Conservation (phyloP, 2,329 filamentous ascomycete genomes). For the Talaromyces sp. region DNA sequence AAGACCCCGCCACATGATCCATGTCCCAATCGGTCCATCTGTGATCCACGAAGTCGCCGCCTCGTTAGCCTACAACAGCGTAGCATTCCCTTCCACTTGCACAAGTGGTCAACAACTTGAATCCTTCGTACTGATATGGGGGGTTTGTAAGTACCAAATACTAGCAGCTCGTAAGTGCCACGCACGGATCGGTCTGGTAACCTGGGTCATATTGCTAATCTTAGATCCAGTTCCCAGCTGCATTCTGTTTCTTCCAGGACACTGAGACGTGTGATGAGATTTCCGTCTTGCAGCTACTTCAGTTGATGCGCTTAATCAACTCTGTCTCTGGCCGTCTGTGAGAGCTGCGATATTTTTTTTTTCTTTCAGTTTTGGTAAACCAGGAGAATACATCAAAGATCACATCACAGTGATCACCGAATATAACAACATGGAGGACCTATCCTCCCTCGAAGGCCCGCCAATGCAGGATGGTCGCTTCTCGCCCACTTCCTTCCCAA, state of each 20-base stretch:
- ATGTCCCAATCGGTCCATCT: neutral
- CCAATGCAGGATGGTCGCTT: slow-evolving; percentile 27
- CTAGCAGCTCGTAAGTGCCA: neutral
- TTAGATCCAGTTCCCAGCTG: neutral
- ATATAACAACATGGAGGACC: slow-evolving; percentile 25
- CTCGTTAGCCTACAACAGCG: neutral
- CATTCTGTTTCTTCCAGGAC: neutral
- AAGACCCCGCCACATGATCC: neutral
- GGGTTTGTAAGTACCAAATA: neutral
- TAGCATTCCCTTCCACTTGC: neutral
- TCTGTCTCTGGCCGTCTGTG: neutral
- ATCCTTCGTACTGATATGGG: neutral
- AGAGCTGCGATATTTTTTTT: too few relatives aligned
- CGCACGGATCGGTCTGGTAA: neutral
- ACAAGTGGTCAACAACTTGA: neutral
- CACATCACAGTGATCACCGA: neutral
- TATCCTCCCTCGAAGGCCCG: slow-evolving; percentile 36
- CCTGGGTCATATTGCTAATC: neutral
- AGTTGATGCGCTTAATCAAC: neutral
- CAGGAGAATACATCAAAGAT: neutral
- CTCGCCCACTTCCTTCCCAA: slow-evolving; percentile 6
- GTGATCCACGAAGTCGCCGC: neutral
- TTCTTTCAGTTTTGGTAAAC: too few relatives aligned
- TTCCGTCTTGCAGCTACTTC: neutral
- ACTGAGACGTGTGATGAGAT: neutral